Conservation (phyloP, 2,329 filamentous ascomycete species). For the Dendrostoma leiphaemia region DNA sequence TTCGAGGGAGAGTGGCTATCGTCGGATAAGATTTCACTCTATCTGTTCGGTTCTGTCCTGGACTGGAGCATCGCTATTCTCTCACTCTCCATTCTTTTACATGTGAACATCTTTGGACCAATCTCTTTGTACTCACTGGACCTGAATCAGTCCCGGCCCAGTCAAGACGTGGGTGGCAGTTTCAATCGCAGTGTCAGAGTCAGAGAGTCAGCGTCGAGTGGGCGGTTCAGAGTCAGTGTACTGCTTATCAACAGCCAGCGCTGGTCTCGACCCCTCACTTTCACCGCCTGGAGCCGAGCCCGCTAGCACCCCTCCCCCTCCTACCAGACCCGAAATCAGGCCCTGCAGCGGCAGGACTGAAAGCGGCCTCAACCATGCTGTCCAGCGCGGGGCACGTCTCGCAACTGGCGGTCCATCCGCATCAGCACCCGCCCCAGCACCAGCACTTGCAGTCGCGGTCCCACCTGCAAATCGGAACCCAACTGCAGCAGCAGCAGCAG, state of each 20-base stretch:
- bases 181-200: too few species aligned
- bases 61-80: not conserved
- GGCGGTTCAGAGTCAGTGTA: too few species aligned
- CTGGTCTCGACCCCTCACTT: conserved; percentile 3
- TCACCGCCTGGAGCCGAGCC: not conserved
- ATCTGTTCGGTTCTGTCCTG: not conserved
- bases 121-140: not conserved
- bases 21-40: not conserved
- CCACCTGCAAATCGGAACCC: too few species aligned
- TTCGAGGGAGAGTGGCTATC: not conserved
- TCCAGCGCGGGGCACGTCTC: conserved; percentile 17
- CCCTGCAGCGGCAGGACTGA: not conserved
- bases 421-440: not conserved
- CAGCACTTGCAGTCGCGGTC: too few species aligned
- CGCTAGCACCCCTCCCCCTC: not conserved
- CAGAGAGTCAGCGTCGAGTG: too few species aligned
- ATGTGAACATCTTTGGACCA: not conserved
- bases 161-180: too few species aligned
- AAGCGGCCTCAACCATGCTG: conserved; percentile 3
- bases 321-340: not conserved
- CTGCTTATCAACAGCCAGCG: too few species aligned
- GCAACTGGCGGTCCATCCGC: not conserved
- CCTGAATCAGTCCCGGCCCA: too few species aligned
- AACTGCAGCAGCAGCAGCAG: conserved; percentile 1
- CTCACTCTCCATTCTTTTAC: not conserved